These are phyloP conservation scores for Xerocomus spinulosus DNA, from an alignment of 768 basidiomycete genomes.

Conservation along the genomic window DNA sequence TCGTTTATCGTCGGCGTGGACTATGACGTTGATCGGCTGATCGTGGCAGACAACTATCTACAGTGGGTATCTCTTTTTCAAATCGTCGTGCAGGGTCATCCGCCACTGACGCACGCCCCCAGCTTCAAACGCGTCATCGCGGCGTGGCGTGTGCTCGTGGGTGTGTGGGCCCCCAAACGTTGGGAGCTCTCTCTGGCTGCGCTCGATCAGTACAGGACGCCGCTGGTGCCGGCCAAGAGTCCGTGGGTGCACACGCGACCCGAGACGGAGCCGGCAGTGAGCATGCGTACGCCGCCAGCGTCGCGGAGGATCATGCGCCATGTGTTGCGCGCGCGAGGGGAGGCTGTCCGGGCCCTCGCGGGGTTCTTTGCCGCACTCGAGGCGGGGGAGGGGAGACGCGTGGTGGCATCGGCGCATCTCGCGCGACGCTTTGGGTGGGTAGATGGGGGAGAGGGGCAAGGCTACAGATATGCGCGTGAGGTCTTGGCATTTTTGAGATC, in stretches of 20 bases:
- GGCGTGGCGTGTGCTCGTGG: constrained; percentile 95
- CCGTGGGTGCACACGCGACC: constrained; percentile 48
- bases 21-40: constrained; percentile 17
- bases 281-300: too few relatives aligned
- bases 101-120: constrained; percentile 20
- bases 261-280: too few relatives aligned
- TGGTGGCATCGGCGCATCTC: constrained; percentile 49
- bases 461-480: constrained; percentile 66
- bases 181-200: constrained; percentile 80
- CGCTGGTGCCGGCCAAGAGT: constrained; percentile 59
- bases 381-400: constrained; percentile 41
- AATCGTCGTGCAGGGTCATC: not conserved
- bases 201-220: constrained; percentile 68
- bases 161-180: constrained; percentile 83
- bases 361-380: constrained; percentile 66
- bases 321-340: constrained; percentile 79
- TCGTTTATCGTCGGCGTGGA: constrained; percentile 20
- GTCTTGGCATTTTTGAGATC: constrained; percentile 65
- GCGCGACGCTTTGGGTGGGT: constrained; percentile 38
- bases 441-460: constrained; percentile 36
- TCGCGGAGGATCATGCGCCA: constrained; percentile 84
- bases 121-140: constrained; percentile 85
- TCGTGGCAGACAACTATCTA: constrained; percentile 61
- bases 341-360: constrained; percentile 74
- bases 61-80: constrained; percentile 44